A percentile compares a stretch with the other conserved stretches of the same genome.
Evolutionary conservation across 768 basidiomycete species (phyloP).

Genomic region (Phlebiopsis flavidoalba): DNA sequence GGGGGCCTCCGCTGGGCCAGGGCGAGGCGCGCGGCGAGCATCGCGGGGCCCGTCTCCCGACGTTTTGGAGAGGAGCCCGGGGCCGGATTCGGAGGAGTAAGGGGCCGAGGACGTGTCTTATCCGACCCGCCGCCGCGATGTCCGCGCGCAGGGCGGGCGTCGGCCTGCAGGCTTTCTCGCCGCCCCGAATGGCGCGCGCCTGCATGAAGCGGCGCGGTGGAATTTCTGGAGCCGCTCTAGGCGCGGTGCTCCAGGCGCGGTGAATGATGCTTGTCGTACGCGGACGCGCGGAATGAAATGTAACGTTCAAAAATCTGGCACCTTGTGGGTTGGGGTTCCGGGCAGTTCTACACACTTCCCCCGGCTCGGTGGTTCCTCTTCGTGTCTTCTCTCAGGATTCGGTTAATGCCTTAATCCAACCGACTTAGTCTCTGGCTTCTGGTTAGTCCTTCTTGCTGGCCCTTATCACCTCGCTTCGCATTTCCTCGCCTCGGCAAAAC

Average conservation of each 20-base stretch:
- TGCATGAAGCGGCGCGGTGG: conserved; percentile 11
- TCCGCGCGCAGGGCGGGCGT: not conserved
- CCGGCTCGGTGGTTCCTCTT: too few species aligned
- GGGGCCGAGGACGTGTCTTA: conserved; percentile 1
- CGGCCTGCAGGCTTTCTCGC: not conserved
- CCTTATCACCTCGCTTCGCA: not conserved
- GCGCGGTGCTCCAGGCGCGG: too few species aligned
- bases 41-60: conserved; percentile 18
- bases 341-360: too few species aligned
- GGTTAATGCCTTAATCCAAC: not conserved
- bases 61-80: too few species aligned
- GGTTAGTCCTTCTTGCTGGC: not conserved
- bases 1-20: conserved; percentile 9
- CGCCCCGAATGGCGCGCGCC: too few species aligned
- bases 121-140: not conserved
- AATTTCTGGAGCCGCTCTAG: conserved; percentile 9
- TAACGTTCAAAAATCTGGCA: not conserved
- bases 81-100: conserved; percentile 27
- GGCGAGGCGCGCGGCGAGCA: not conserved
- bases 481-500: not conserved
- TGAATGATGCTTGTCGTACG: not conserved
- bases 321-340: too few species aligned
- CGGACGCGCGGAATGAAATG: not conserved
- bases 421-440: not conserved
- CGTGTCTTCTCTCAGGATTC: not conserved